Conservation (phyloP, 169 alveolate genomes). For the Perkinsus chesapeaki region DNA sequence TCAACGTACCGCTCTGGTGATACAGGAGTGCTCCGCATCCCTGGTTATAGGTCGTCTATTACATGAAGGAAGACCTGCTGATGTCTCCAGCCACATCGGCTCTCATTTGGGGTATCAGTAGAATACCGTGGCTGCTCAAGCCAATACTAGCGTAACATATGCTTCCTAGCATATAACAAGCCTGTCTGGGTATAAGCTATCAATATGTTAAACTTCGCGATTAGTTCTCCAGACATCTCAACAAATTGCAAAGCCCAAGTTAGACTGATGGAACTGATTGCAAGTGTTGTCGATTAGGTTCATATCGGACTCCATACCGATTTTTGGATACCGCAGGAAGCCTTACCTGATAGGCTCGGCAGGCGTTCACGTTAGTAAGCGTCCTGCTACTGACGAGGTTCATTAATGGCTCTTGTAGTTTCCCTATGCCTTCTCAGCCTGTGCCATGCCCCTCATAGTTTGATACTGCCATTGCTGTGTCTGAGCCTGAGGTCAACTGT, state of each 20-base stretch:
- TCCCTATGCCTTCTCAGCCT: background rate
- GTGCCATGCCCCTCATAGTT: background rate
- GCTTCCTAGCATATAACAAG: too few relatives aligned
- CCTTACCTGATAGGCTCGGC: background rate
- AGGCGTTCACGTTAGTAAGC: background rate
- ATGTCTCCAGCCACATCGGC: background rate
- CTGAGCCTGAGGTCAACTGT: background rate
- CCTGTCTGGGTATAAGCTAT: too few relatives aligned
- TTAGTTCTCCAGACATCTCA: too few relatives aligned
- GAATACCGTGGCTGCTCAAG: background rate
- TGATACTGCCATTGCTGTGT: background rate
- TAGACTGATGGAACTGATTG: too few relatives aligned
- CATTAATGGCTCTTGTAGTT: background rate
- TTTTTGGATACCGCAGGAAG: background rate
- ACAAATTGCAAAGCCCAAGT: too few relatives aligned
- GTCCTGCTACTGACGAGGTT: background rate
- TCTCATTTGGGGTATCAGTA: background rate
- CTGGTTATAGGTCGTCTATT: background rate
- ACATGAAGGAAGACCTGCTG: background rate
- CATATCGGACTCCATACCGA: background rate
- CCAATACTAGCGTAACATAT: background rate
- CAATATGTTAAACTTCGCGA: too few relatives aligned
- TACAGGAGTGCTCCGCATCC: background rate
- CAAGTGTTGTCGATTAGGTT: too few relatives aligned
- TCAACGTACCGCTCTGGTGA: background rate